phyloP scores from a whole-genome alignment of 2,329 filamentous ascomycete genomes.

The Alternaria ethzedia region DNA sequence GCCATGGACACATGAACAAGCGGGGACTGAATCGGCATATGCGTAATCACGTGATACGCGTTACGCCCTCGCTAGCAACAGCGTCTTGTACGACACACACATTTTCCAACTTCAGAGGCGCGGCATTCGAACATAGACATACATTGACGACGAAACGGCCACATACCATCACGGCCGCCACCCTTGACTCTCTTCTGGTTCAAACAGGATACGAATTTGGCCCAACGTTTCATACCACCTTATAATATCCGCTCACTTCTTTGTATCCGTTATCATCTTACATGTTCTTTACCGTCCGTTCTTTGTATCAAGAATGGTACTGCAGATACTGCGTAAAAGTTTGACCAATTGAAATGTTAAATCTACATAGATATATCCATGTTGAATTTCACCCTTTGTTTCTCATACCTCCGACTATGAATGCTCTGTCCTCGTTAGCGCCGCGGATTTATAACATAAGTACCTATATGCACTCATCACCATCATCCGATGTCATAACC shows the following conservation, averaged over 20 bases:
- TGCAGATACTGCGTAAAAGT: background rate
- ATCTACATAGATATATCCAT: background rate
- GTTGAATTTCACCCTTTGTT: background rate
- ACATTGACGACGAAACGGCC: background rate
- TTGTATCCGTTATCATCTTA: background rate
- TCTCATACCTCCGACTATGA: background rate
- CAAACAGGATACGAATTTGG: too few relatives aligned
- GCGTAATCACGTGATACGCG: background rate
- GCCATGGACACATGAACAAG: background rate
- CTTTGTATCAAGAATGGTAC: background rate
- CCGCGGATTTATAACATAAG: background rate
- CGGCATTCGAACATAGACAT: background rate
- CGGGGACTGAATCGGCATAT: background rate
- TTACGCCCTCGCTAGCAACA: background rate
- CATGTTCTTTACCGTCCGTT: background rate
- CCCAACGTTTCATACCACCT: background rate
- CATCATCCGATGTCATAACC: too few relatives aligned
- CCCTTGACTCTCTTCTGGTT: background rate
- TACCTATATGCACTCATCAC: background rate
- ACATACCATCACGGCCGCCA: background rate
- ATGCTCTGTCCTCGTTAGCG: accelerated
- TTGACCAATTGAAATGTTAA: background rate
- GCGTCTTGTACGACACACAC: background rate
- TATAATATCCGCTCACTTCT: background rate
- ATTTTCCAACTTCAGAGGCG: background rate